Conservation (phyloP, 768 basidiomycete species). For the Rhodotorula graminis region DNA sequence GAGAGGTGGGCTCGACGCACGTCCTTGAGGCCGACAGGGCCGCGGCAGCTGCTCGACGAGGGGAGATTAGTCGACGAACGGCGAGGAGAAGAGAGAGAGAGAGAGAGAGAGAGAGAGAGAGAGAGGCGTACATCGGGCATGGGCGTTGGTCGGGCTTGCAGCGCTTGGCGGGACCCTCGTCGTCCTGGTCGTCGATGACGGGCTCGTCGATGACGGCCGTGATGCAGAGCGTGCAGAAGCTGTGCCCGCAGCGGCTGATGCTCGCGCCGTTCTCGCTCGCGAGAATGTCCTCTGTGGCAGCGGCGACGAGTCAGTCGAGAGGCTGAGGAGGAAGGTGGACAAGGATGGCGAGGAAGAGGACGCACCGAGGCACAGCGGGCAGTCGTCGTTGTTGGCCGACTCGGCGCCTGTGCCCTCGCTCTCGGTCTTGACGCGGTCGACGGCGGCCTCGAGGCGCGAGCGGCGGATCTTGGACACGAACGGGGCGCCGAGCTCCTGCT, state of each 20-base stretch:
- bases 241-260: constrained; percentile 53
- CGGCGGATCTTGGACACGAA: constrained; percentile 24
- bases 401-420: constrained; percentile 52
- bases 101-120: neutral
- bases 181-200: constrained; percentile 49
- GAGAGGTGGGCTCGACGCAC: too few relatives aligned
- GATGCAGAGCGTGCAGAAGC: constrained; percentile 60
- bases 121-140: constrained; percentile 52
- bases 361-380: constrained; percentile 54
- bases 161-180: constrained; percentile 29
- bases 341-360: neutral
- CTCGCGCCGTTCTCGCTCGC: constrained; percentile 48
- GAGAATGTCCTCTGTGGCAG: neutral
- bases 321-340: too few relatives aligned
- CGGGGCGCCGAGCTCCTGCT: constrained; percentile 5
- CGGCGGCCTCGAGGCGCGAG: constrained; percentile 39
- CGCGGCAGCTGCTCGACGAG: constrained; percentile 62
- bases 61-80: neutral
- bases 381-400: constrained; percentile 52
- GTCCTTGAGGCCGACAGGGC: constrained; percentile 51
- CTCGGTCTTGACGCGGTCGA: constrained; percentile 56
- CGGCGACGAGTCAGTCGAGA: neutral
- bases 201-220: constrained; percentile 32
- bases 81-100: too few relatives aligned
- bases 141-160: constrained; percentile 54